Percentiles rank a stretch among this genome's conserved stretches.
These are phyloP conservation scores for Quercus parvula DNA, from an alignment of 306 rosid genomes.

Conservation along the genomic window DNA sequence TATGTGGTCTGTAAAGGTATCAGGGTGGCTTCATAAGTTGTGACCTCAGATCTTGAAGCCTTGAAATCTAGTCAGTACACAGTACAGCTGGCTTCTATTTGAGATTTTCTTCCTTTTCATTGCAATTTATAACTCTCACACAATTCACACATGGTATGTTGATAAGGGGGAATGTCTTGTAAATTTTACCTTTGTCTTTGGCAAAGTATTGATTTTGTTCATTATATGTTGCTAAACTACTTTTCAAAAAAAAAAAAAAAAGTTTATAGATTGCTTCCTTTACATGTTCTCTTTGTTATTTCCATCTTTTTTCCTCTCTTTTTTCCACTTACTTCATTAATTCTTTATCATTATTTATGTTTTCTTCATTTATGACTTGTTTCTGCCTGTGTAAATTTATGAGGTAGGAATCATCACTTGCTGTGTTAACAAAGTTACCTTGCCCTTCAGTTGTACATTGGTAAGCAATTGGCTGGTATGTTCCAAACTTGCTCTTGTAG, in stretches of 20 bases:
- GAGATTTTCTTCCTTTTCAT: background rate
- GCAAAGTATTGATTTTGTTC: background rate
- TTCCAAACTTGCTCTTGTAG: background rate
- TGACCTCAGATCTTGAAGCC: background rate
- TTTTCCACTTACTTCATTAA: background rate
- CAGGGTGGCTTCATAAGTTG: background rate
- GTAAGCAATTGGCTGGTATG: conserved; percentile 13
- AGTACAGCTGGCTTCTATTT: background rate
- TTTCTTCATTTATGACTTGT: background rate
- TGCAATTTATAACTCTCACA: background rate
- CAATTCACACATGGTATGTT: background rate
- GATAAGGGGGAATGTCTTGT: background rate
- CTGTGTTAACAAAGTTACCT: background rate
- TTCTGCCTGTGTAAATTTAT: background rate
- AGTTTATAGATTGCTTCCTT: background rate
- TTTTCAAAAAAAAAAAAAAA: background rate
- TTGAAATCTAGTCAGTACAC: background rate
- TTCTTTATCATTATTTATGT: background rate
- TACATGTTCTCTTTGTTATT: background rate
- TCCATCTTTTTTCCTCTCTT: background rate
- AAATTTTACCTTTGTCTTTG: background rate
- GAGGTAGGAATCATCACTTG: conserved; percentile 2
- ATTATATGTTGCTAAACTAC: background rate
- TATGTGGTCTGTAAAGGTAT: background rate
- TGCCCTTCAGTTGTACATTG: background rate